phyloP scores from a whole-genome alignment of 2,329 filamentous ascomycete genomes.

The Sporothrix phasma region DNA sequence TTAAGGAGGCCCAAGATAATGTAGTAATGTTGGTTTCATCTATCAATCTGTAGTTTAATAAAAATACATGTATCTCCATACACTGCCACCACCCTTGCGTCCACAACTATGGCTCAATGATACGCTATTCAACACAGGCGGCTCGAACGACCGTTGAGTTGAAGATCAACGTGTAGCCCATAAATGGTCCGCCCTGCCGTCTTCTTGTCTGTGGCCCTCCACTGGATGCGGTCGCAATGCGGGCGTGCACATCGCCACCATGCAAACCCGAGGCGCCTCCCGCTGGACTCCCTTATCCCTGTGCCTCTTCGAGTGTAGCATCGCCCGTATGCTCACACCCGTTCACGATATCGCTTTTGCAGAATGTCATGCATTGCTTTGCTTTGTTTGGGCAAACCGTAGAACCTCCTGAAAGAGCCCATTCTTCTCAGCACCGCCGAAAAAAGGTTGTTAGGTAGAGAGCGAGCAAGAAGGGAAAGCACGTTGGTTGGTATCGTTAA shows the following conservation, averaged over 20 bases:
- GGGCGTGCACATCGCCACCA: neutral
- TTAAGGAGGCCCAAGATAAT: no score
- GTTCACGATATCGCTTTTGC: neutral
- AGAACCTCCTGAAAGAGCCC: neutral
- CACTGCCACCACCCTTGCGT: no score
- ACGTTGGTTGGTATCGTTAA: slow-evolving; percentile 8
- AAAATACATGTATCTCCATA: no score
- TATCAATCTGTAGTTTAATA: no score
- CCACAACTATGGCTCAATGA: no score
- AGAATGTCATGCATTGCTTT: neutral
- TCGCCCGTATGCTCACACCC: neutral
- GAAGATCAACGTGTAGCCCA: neutral
- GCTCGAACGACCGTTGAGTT: neutral
- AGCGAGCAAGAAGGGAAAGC: neutral
- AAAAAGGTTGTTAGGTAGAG: neutral
- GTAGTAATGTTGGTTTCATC: no score
- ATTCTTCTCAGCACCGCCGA: neutral
- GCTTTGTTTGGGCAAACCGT: neutral
- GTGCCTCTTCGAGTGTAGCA: no score
- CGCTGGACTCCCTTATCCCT: neutral
- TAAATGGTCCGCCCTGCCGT: neutral
- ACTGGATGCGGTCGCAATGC: neutral
- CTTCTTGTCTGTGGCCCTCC: neutral
- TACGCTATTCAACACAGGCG: no score
- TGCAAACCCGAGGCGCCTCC: neutral